Evolutionary conservation across 148 eudicot genomes (phyloP), one percentile per base, ranked within the genome.

Genomic region (Rheum nobile): DNA sequence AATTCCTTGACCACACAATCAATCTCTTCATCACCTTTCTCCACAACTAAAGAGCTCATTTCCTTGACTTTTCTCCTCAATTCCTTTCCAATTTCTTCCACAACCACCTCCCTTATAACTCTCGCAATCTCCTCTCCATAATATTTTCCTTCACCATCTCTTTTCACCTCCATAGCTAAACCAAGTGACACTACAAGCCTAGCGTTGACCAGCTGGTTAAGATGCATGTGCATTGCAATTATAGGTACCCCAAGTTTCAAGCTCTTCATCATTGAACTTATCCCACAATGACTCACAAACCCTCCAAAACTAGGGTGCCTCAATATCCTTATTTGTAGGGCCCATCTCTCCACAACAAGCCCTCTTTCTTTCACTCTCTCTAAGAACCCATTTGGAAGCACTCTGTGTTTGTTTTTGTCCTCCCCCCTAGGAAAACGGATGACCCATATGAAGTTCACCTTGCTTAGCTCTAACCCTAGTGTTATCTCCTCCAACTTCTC

Each of bases 201-300:
- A 24, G 76, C 68, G 42, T 74, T 74, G 19, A 74, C 35, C 32
- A 70, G 76, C 34, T 74, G 76, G 76, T 74, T 70, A 35, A 74
- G 43, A 16, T 74, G 76, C 48, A 74, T 74, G 14, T 70, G 76
- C 76, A 74, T 74, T 34, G 75, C 76, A 8, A 74, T 59, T 38
- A 74, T 57, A n/a, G 76, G 76, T n/a, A 74, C 50, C 47, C 76
- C 76, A 12, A 74, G 69, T 19, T 57, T 59, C 70, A 74, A 50
- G 50, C 76, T 57, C 28, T 74, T 70, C 70, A 74, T 38, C 42
- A 55, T 17, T 55, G 76, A 74, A 42, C 70, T 74, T 38, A 61
- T 21, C 63, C 76, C 76, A 39, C 76, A 74, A 57, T 74, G 76
- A 17, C 76, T 74, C 42, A 74, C 76, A 59, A 74, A 74, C 50